Evolutionary conservation across 495 filamentous ascomycete species (phyloP), one percentile per base, ranked within the genome.

Genomic region (Aspergillus panamensis): DNA sequence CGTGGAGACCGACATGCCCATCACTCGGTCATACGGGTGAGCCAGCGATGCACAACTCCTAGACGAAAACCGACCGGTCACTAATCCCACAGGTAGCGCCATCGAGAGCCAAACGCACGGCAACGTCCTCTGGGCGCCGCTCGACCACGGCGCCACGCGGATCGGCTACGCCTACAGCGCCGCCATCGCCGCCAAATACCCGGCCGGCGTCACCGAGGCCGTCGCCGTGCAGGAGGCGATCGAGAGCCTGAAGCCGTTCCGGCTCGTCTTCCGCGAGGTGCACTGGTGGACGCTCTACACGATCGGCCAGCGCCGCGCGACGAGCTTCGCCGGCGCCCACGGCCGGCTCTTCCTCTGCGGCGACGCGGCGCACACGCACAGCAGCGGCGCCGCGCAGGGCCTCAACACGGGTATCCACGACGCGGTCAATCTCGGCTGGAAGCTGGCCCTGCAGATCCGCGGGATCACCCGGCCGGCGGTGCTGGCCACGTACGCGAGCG

Each of bases 241-340:
- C 14, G 72, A 65, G 25, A 69, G 72, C 0, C 72, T 80, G 25
- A 71, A 72, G 56, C 79, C 79, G 0, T 82, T 81, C 57, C 62
- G 51, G 2, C 53, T 82, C 25, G 58, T 68, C 6, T 77, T 80
- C 44, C 69, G 74, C 39, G 64, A 69, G 20, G 76, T 82, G 0
- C 72, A 82, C 45, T 82, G 80, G 82, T 83, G 75, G 74, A 83
- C 80, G 1, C 69, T 82, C 29, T 83, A 83, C 56, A 74, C 70
- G 1, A 80, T 83, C 29, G 77, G 79, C 1, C 81, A 84, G 56
- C 71, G 79, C 1, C 65, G 83, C 17, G 82, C 82, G 1, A 64
- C 68, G 12, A 61, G 55, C 6, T 82, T 81, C 48, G 68, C 70
- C 3, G 13, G 51, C 1, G 8, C 19, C n/a, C 57, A 72, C 21